These are phyloP conservation scores for Diplotaxis tenuifolia DNA, from an alignment of 345 rosid species.

Conservation along the genomic window DNA sequence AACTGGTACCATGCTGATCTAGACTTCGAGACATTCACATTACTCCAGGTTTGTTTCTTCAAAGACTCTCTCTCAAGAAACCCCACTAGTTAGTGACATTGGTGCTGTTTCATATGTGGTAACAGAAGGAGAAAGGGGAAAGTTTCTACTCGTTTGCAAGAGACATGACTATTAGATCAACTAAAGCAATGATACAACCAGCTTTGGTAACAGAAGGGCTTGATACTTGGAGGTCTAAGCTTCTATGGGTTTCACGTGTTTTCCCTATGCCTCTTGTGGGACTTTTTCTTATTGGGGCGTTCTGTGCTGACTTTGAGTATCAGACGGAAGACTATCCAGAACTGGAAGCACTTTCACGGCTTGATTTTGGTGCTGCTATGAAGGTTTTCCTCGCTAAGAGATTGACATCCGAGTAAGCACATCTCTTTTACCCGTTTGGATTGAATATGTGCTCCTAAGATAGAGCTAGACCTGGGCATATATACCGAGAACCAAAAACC, in stretches of 20 bases:
- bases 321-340: constrained; percentile 72
- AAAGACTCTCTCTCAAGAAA: not conserved
- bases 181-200: constrained; percentile 73
- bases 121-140: constrained; percentile 81
- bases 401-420: constrained; percentile 81
- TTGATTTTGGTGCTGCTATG: constrained; percentile 86
- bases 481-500: no score
- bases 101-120: constrained; percentile 23
- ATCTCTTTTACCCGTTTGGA: not conserved
- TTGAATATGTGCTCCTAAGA: not conserved
- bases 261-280: constrained; percentile 99
- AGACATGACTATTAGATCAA: constrained; percentile 82
- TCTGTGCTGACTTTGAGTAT: constrained; percentile 60
- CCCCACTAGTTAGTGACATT: not conserved
- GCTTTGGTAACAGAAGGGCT: constrained; percentile 59
- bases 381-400: constrained; percentile 85
- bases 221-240: constrained; percentile 85
- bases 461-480: no score
- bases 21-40: constrained; percentile 81
- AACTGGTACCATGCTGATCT: constrained; percentile 99
- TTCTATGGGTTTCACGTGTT: constrained; percentile 89
- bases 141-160: constrained; percentile 84
- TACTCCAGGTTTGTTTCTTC: constrained; percentile 70
- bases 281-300: constrained; percentile 71
- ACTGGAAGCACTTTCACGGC: constrained; percentile 77